Evolutionary conservation across 2,329 filamentous ascomycete genomes (phyloP), one percentile per base, ranked within the genome.

Genomic region (Beauveria bassiana): DNA sequence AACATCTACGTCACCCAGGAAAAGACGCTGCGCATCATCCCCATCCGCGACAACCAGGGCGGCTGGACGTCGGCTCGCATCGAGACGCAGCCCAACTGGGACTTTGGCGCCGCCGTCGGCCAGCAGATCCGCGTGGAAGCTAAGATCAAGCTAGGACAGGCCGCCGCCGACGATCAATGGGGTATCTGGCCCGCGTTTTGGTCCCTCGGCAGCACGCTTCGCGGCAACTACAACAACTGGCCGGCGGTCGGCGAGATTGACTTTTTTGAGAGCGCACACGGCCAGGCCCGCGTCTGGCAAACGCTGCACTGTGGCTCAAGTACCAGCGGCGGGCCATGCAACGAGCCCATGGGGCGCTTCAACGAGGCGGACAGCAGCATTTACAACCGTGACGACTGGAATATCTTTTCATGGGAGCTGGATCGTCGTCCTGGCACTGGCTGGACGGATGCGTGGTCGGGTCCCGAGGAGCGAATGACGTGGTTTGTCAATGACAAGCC

Each of bases 101-200:
- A 76, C 64, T 75, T 79, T 62, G 64, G 64, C 16, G 74, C 73
- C 57, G 66, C 63, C 1, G 26, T 66, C 4, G 73, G 74, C 51
- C 66, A 71, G 34, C 71, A 70, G 58, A 63, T 79, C 56, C 72
- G 72, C 59, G 70, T 78, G 57, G 73, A 79, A 66, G 71, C 74
- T 5, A 65, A 65, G 18, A 70, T 80, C 63, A 73, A 70, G 65
- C 65, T 79, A 3, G 72, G 75, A n/a, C 60, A 26, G 59, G 67
- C 68, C 20, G 40, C 70, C 1, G 56, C 61, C 28, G 24, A 57
- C 9, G 56, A 65, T 5, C 72, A 76, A 62, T 65, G 72, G 53
- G 76, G 77, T 20, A 76, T 79, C 66, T 80, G 78, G 78, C 75
- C 74, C 0, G 78, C 77, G 0, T 79, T 80, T 64, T 80, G 77